These are phyloP conservation scores for Alternaria dauci DNA, from an alignment of 2,329 filamentous ascomycete genomes.

Conservation along the genomic window DNA sequence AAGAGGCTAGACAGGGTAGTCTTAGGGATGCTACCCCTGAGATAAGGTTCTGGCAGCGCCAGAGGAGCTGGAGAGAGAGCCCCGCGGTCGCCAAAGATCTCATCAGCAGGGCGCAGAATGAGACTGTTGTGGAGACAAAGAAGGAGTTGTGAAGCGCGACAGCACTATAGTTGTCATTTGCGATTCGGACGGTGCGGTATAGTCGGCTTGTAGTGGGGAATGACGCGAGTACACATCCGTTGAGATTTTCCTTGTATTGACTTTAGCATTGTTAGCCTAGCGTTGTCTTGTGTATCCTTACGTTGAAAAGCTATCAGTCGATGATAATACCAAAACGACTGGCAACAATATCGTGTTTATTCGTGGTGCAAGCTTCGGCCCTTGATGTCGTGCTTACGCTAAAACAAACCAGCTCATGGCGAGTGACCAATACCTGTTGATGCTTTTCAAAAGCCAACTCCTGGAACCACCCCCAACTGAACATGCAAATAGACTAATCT, in stretches of 20 bases:
- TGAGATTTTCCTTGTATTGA: neutral
- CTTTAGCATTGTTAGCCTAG: constrained; percentile 25
- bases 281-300: constrained; percentile 2
- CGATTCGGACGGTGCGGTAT: neutral
- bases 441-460: neutral
- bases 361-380: neutral
- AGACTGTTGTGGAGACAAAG: constrained; percentile 46
- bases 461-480: neutral
- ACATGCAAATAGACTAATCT: constrained; percentile 6
- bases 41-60: constrained; percentile 62
- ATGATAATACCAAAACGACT: neutral
- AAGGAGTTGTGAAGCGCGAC: constrained; percentile 42
- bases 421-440: neutral
- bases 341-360: neutral
- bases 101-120: constrained; percentile 54
- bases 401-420: neutral
- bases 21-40: constrained; percentile 54
- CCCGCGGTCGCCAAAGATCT: constrained; percentile 60
- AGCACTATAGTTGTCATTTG: neutral
- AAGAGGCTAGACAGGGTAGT: constrained; percentile 56
- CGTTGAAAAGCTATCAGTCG: neutral
- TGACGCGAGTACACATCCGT: neutral
- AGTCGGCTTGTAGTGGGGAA: neutral
- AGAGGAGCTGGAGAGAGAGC: constrained; percentile 61
- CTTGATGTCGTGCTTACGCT: neutral